Conservation (phyloP, 2,329 filamentous ascomycete genomes). For the Dothideomycetes sp. region DNA sequence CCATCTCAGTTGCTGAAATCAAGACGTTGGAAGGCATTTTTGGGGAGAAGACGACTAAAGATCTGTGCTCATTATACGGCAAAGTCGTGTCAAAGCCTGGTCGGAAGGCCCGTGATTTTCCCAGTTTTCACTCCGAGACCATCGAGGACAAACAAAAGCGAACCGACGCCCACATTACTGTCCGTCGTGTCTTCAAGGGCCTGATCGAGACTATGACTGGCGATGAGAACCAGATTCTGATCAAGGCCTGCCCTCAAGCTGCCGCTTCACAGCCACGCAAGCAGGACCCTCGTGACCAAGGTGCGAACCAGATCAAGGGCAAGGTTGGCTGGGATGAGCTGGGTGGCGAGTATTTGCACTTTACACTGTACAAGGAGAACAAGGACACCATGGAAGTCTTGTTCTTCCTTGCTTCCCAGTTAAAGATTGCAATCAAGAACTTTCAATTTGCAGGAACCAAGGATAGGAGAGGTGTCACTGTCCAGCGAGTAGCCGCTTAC, state of each 20-base stretch:
- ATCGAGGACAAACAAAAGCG: conserved; percentile 52
- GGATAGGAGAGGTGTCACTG: conserved; percentile 76
- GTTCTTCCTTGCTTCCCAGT: conserved; percentile 60
- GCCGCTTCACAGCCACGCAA: conserved; percentile 1
- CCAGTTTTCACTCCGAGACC: conserved; percentile 39
- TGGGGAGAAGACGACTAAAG: conserved; percentile 36
- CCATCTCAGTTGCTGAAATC: conserved; percentile 26
- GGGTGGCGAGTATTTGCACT: conserved; percentile 75
- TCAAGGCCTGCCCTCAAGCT: conserved; percentile 32
- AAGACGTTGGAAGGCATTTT: conserved; percentile 35
- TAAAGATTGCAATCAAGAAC: conserved; percentile 57
- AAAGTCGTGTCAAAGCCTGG: conserved; percentile 42
- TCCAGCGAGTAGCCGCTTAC: conserved; percentile 64
- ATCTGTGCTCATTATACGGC: conserved; percentile 45
- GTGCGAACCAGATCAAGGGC: conserved; percentile 18
- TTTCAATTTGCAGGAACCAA: conserved; percentile 85
- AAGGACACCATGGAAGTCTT: conserved; percentile 92
- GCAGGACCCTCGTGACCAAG: conserved; percentile 5
- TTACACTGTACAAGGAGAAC: conserved; percentile 92
- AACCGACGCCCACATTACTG: conserved; percentile 50
- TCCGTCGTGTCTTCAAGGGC: conserved; percentile 71
- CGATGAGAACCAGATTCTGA: conserved; percentile 55
- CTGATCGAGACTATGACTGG: conserved; percentile 68
- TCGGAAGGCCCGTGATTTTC: conserved; percentile 45
- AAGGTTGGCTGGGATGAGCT: conserved; percentile 53